Percentiles rank a stretch among this genome's conserved stretches.
Evolutionary conservation across 139 green algal genomes (phyloP).

Genomic region (Marvania coccoides): DNA sequence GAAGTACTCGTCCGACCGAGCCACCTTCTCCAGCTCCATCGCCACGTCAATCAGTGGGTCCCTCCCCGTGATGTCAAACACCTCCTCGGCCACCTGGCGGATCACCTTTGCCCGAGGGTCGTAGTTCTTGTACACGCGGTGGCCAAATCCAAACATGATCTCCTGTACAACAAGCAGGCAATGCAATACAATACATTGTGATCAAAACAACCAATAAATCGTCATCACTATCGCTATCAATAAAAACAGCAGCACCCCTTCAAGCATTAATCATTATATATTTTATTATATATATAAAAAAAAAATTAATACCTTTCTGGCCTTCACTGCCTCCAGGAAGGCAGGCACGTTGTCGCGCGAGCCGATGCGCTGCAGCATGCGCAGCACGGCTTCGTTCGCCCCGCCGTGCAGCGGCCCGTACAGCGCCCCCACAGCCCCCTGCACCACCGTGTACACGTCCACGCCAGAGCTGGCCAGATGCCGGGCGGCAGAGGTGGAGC

Average conservation of each 20-base stretch:
- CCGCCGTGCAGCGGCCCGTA: slow-evolving; percentile 97
- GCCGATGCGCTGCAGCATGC: slow-evolving; percentile 92
- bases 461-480: slow-evolving; percentile 80
- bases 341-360: slow-evolving; percentile 58
- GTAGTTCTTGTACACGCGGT: slow-evolving; percentile 99
- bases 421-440: slow-evolving; percentile 85
- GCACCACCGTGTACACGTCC: slow-evolving; percentile 85
- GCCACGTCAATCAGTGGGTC: slow-evolving; percentile 96
- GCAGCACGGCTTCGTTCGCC: slow-evolving; percentile 96
- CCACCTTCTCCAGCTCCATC: slow-evolving; percentile 72
- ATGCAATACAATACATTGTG: too few species aligned
- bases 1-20: slow-evolving; percentile 73
- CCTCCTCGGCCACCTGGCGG: slow-evolving; percentile 66
- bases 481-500: slow-evolving; percentile 74
- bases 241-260: too few species aligned
- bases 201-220: too few species aligned
- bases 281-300: too few species aligned
- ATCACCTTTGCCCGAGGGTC: slow-evolving; percentile 94
- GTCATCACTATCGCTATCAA: too few species aligned
- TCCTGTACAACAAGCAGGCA: too few species aligned
- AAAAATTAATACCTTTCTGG: too few species aligned
- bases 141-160: slow-evolving; percentile 94
- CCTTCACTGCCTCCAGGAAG: slow-evolving; percentile 74
- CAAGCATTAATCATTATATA: too few species aligned
- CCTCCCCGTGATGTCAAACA: slow-evolving; percentile 79